Evolutionary conservation across 140 eudicot species (phyloP).

Genomic region (Senecio squalidus): DNA sequence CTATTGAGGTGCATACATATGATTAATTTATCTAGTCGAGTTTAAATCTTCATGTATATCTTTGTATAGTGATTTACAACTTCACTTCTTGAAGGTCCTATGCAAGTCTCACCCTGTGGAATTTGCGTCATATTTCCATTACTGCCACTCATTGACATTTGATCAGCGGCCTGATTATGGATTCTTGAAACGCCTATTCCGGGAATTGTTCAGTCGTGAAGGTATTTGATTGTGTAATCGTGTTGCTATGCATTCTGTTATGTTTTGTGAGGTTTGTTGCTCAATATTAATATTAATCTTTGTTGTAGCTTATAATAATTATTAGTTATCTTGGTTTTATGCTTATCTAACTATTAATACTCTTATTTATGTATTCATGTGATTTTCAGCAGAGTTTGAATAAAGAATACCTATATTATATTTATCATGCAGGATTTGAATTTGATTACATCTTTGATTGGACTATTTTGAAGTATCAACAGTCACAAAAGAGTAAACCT

Average conservation of each 20-base stretch:
- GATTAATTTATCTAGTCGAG: slow-evolving; percentile 7
- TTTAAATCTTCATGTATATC: neutral
- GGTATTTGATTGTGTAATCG: slow-evolving; percentile 40
- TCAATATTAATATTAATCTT: too few relatives aligned
- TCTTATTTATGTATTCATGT: neutral
- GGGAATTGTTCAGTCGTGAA: slow-evolving; percentile 89
- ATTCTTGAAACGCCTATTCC: slow-evolving; percentile 85
- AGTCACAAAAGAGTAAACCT: slow-evolving; percentile 62
- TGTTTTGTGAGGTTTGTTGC: too few relatives aligned
- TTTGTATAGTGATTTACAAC: slow-evolving; percentile 9
- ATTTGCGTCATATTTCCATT: slow-evolving; percentile 94
- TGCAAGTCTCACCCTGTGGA: slow-evolving; percentile 99
- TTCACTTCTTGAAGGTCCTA: slow-evolving; percentile 50
- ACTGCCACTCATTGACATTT: slow-evolving; percentile 93
- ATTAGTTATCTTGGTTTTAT: neutral
- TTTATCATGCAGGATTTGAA: slow-evolving; percentile 56
- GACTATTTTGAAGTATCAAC: slow-evolving; percentile 94
- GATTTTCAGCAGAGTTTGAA: slow-evolving; percentile 4
- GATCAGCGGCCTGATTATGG: slow-evolving; percentile 99
- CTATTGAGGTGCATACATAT: slow-evolving; percentile 69
- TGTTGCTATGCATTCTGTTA: neutral
- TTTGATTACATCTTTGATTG: slow-evolving; percentile 94
- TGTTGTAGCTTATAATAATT: neutral
- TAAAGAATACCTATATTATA: neutral
- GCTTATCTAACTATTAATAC: neutral